These are phyloP conservation scores for Barnettozyma populi DNA, from an alignment of 805 yeast genomes.

Conservation along the genomic window DNA sequence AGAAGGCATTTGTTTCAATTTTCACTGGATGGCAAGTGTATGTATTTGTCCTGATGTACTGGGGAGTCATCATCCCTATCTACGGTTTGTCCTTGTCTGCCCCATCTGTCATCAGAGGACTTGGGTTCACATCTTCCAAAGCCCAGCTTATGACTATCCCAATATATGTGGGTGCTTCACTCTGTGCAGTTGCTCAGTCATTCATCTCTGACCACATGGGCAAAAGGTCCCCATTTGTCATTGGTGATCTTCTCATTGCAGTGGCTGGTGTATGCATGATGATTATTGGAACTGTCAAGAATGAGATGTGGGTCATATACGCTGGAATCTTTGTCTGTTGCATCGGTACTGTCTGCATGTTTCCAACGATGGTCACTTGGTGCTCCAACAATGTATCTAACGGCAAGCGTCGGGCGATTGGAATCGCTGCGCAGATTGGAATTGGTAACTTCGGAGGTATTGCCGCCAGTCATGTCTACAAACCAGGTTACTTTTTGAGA, in stretches of 20 bases:
- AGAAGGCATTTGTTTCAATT: slow-evolving; percentile 17
- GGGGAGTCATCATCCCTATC: slow-evolving; percentile 29
- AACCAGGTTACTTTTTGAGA: slow-evolving; percentile 25
- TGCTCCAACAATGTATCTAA: slow-evolving; percentile 33
- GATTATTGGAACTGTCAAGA: slow-evolving; percentile 25
- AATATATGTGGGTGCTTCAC: slow-evolving; percentile 32
- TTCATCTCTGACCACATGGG: slow-evolving; percentile 26
- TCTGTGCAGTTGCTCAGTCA: slow-evolving; percentile 25
- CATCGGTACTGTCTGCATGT: slow-evolving; percentile 29
- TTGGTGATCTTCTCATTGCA: slow-evolving; percentile 24
- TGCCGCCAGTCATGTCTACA: slow-evolving; percentile 31
- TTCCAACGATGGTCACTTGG: slow-evolving; percentile 36
- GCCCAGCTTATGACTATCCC: slow-evolving; percentile 42
- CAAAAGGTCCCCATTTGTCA: slow-evolving; percentile 28
- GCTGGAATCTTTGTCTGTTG: slow-evolving; percentile 29
- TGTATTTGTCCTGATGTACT: slow-evolving; percentile 25
- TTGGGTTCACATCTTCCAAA: slow-evolving; percentile 35
- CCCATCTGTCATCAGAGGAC: slow-evolving; percentile 35
- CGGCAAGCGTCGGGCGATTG: slow-evolving; percentile 33
- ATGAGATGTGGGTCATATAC: slow-evolving; percentile 24
- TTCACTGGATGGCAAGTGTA: slow-evolving; percentile 29
- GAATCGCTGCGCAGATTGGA: slow-evolving; percentile 36
- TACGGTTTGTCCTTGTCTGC: slow-evolving; percentile 35
- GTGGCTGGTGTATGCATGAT: slow-evolving; percentile 31
- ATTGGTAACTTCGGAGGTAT: slow-evolving; percentile 36